Conservation (phyloP, 75 land plant species). For the Azolla pinnata region DNA sequence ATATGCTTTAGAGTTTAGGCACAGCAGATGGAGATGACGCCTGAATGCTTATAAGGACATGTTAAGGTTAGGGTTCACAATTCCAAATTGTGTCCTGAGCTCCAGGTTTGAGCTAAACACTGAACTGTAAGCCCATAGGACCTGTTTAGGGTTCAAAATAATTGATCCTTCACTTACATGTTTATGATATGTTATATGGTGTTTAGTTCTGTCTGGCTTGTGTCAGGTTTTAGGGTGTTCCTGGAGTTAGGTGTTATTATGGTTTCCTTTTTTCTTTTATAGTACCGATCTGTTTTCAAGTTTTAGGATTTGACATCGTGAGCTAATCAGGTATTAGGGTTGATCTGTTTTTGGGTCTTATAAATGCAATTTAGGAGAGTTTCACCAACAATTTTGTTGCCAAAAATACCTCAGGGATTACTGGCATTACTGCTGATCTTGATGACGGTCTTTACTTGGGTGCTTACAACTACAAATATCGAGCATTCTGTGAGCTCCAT, state of each 20-base stretch:
- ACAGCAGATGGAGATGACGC: no score
- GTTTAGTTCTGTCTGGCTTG: neutral
- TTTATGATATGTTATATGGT: neutral
- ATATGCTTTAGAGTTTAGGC: no score
- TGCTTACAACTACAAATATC: constrained; percentile 9
- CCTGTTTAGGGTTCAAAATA: no score
- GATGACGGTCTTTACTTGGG: constrained; percentile 14
- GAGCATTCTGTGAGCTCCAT: constrained; percentile 7
- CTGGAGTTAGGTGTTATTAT: neutral
- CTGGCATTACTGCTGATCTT: constrained; percentile 10
- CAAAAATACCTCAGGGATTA: neutral
- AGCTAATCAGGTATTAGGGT: neutral
- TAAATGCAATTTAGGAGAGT: neutral
- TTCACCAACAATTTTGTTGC: neutral
- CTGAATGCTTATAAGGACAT: no score
- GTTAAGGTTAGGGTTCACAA: no score
- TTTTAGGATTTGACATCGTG: neutral
- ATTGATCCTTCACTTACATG: no score
- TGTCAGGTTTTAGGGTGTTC: no score
- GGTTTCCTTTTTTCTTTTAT: neutral
- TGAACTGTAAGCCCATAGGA: no score
- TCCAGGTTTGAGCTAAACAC: no score
- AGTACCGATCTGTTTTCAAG: neutral
- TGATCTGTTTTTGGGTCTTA: neutral
- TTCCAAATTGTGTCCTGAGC: no score